A percentile compares a stretch with the other conserved stretches of the same genome.
Conservation (phyloP, 306 rosid genomes). For the Ceratonia siliqua region DNA sequence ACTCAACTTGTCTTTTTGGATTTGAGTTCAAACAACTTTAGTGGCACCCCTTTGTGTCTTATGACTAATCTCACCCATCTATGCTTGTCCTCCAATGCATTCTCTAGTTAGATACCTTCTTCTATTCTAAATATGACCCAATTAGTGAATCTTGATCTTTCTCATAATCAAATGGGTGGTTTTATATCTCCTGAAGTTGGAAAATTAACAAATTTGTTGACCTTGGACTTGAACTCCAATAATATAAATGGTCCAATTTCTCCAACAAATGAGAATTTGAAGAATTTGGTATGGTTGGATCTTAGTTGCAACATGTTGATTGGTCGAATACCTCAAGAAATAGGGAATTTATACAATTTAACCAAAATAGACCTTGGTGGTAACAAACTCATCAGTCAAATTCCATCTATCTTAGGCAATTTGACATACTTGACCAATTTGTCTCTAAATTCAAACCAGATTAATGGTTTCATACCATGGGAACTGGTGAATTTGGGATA, state of each 20-base stretch:
- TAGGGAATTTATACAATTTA: neutral
- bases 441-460: no score
- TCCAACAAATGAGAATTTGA: neutral
- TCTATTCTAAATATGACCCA: neutral
- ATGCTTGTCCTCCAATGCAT: neutral
- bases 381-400: neutral
- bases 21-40: no score
- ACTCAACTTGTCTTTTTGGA: no score
- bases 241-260: neutral
- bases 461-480: no score
- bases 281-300: neutral
- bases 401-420: neutral
- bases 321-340: neutral
- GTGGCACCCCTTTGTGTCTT: no score
- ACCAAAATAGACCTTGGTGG: neutral
- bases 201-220: neutral
- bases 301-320: neutral
- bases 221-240: neutral
- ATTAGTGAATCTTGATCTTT: neutral
- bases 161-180: neutral
- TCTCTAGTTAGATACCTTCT: neutral
- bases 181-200: neutral
- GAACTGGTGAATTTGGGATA: no score
- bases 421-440: no score
- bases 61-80: neutral